These are phyloP conservation scores for Polyporus arcularius DNA, from an alignment of 768 basidiomycete species.

Conservation along the genomic window DNA sequence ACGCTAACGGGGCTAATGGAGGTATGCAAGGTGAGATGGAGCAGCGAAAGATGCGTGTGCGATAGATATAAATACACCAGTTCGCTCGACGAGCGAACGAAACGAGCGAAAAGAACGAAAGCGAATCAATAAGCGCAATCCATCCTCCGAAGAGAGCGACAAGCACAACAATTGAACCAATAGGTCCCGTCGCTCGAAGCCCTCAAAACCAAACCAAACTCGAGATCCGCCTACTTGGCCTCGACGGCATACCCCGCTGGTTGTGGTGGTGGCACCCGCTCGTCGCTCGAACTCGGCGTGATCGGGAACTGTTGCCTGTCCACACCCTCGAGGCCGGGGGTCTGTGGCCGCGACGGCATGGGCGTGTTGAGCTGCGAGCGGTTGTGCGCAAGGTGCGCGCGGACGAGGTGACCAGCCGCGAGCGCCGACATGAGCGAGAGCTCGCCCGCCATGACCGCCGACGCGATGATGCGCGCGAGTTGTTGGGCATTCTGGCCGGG, in stretches of 20 bases:
- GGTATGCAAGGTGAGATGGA: background rate
- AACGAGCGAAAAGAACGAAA: background rate
- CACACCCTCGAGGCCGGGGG: slow-evolving; percentile 45
- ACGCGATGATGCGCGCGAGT: slow-evolving; percentile 87
- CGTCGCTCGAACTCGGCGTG: background rate
- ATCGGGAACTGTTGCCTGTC: background rate
- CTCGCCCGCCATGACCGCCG: slow-evolving; percentile 97
- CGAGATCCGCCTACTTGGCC: background rate
- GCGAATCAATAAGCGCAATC: background rate
- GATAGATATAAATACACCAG: background rate
- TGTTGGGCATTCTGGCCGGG: slow-evolving; percentile 90
- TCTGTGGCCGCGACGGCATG: slow-evolving; percentile 54
- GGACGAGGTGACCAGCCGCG: slow-evolving; percentile 92
- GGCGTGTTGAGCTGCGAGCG: slow-evolving; percentile 83
- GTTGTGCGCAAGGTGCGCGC: slow-evolving; percentile 92
- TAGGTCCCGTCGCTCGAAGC: background rate
- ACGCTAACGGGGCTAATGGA: too few species aligned
- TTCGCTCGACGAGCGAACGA: background rate
- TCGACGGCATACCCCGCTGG: slow-evolving; percentile 10
- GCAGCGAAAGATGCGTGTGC: background rate
- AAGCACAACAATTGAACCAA: background rate
- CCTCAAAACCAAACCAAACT: background rate
- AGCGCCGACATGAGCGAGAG: slow-evolving; percentile 88
- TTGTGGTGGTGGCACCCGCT: background rate
- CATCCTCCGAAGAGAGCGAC: background rate